These are phyloP conservation scores for Aspergillus carlsbadensis DNA, from an alignment of 495 filamentous ascomycete genomes.

Conservation along the genomic window DNA sequence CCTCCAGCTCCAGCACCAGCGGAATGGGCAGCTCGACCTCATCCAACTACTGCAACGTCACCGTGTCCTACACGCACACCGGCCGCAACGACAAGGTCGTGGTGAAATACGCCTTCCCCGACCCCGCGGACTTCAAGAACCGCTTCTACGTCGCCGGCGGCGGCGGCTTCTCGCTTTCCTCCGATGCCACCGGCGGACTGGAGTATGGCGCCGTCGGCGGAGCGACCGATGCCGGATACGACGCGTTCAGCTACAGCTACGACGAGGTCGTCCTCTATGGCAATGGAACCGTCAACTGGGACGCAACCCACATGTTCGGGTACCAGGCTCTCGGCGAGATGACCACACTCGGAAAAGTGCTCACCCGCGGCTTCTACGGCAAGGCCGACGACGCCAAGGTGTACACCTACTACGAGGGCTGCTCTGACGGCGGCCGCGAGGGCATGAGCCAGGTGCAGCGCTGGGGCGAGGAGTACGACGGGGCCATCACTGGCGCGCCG, in stretches of 20 bases:
- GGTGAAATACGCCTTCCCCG: constrained; percentile 34
- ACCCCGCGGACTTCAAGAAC: constrained; percentile 34
- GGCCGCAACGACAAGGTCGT: constrained; percentile 31
- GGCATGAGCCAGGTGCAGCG: constrained; percentile 51
- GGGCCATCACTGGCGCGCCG: constrained; percentile 45
- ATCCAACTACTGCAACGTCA: constrained; percentile 38
- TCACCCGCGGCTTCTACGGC: constrained; percentile 36
- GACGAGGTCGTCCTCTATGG: constrained; percentile 37
- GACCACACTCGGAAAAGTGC: constrained; percentile 33
- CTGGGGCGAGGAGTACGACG: constrained; percentile 46
- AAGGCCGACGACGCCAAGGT: constrained; percentile 26
- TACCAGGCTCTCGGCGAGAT: constrained; percentile 45
- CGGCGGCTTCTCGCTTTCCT: constrained; percentile 30
- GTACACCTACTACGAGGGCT: constrained; percentile 52
- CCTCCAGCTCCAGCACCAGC: constrained; percentile 9
- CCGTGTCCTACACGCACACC: constrained; percentile 34
- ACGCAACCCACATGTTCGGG: constrained; percentile 42
- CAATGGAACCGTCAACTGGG: constrained; percentile 46
- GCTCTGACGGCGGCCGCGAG: constrained; percentile 53
- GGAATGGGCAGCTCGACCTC: constrained; percentile 15
- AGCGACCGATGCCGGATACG: constrained; percentile 39
- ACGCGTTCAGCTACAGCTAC: constrained; percentile 32
- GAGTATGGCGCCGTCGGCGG: constrained; percentile 39
- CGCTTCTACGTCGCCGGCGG: constrained; percentile 41
- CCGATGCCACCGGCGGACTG: constrained; percentile 34